Conservation (phyloP, 2,329 filamentous ascomycete genomes). For the Fusarium nelsonii region DNA sequence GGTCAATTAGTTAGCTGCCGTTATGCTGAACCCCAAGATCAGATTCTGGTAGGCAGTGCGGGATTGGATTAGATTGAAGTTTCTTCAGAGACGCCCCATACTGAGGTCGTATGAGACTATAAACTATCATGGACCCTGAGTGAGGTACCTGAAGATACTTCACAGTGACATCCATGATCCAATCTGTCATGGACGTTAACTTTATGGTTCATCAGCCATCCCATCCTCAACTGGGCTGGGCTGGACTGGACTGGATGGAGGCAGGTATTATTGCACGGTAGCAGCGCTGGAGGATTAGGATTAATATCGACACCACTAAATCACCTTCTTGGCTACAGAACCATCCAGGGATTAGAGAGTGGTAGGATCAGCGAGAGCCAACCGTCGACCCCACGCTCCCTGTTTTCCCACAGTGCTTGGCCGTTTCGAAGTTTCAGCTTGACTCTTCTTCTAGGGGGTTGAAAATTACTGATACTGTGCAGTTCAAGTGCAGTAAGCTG, state of each 20-base stretch:
- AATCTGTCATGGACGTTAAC: neutral
- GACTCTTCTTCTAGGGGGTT: neutral
- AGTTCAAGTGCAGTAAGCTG: neutral
- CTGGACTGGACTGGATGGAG: slow-evolving; percentile 12
- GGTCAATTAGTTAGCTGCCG: slow-evolving; percentile 25
- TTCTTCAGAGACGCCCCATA: neutral
- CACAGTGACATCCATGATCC: slow-evolving; percentile 23
- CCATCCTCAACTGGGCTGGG: slow-evolving; percentile 11
- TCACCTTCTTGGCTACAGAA: slow-evolving; percentile 3
- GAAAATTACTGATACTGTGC: neutral
- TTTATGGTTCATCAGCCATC: neutral
- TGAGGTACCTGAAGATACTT: slow-evolving; percentile 25
- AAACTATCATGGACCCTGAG: slow-evolving; percentile 12
- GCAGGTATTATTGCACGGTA: neutral
- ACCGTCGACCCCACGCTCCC: slow-evolving; percentile 48
- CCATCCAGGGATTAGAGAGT: slow-evolving; percentile 18
- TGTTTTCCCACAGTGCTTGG: slow-evolving; percentile 35
- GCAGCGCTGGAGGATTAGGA: slow-evolving; percentile 16
- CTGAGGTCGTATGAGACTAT: neutral
- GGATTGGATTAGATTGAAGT: slow-evolving; percentile 19
- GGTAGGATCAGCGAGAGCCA: slow-evolving; percentile 44
- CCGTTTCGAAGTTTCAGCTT: slow-evolving; percentile 31
- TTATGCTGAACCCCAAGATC: slow-evolving; percentile 36
- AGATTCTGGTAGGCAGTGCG: slow-evolving; percentile 20
- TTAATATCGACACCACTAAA: slow-evolving; percentile 27